Evolutionary conservation across 139 green algal species (phyloP).

Genomic region (Deuterostichococcus epilithicus): DNA sequence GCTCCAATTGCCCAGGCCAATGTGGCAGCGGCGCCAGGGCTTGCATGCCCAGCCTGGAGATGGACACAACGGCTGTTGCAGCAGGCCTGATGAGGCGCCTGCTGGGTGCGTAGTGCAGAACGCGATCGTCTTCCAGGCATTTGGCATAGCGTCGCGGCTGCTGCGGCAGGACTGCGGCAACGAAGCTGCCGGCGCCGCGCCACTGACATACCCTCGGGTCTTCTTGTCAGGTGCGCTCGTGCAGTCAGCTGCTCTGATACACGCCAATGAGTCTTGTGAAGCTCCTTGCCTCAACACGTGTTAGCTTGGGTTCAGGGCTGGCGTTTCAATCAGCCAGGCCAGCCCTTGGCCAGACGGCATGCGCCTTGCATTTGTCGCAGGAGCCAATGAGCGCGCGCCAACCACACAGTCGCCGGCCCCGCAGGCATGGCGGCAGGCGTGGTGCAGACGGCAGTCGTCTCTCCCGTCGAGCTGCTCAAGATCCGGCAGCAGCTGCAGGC

Average conservation of each 20-base stretch:
- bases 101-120: constrained; percentile 33
- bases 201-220: background rate
- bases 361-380: background rate
- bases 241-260: too few relatives aligned
- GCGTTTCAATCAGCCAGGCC: background rate
- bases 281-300: too few relatives aligned
- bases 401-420: background rate
- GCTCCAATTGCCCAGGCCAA: too few relatives aligned
- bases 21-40: too few relatives aligned
- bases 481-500: constrained; percentile 68
- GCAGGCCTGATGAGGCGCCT: background rate
- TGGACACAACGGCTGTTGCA: too few relatives aligned
- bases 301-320: too few relatives aligned
- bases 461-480: constrained; percentile 68
- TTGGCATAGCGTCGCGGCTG: constrained; percentile 20
- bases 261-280: too few relatives aligned
- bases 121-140: constrained; percentile 54
- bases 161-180: background rate
- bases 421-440: constrained; percentile 37
- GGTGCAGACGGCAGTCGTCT: constrained; percentile 31
- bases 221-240: background rate
- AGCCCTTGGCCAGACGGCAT: too few relatives aligned
- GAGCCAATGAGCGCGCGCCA: constrained; percentile 31
- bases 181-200: background rate
- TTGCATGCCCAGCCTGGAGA: too few relatives aligned